Conservation (phyloP, 352 stramenopile genomes). For the Hyaloperonospora brassicae region DNA sequence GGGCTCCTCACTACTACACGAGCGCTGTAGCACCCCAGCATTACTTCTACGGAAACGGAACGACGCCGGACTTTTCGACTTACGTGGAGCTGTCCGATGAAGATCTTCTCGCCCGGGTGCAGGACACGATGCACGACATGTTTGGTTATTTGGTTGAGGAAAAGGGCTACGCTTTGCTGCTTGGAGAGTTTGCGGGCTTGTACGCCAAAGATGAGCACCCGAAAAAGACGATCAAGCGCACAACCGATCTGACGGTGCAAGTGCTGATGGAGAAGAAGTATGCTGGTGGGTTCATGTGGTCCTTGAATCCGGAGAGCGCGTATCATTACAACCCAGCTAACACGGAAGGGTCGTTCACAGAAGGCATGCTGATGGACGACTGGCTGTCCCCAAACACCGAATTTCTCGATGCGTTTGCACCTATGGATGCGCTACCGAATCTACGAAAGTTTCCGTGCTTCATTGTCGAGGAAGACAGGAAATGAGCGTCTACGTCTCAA, state of each 20-base stretch:
- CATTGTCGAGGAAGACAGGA: constrained; percentile 11
- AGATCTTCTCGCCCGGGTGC: constrained; percentile 33
- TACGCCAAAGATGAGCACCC: constrained; percentile 49
- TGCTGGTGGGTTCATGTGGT: constrained; percentile 69
- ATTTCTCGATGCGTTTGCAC: constrained; percentile 52
- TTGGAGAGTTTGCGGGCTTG: constrained; percentile 59
- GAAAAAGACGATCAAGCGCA: constrained; percentile 44
- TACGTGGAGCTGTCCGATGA: constrained; percentile 60
- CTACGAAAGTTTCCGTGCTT: constrained; percentile 65
- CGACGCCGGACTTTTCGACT: constrained; percentile 35
- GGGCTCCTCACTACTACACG: constrained; percentile 78
- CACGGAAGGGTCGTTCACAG: constrained; percentile 46
- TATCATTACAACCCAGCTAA: constrained; percentile 66
- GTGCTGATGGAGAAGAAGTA: constrained; percentile 44
- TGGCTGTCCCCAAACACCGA: constrained; percentile 58
- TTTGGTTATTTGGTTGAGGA: constrained; percentile 63
- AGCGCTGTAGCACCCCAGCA: constrained; percentile 57
- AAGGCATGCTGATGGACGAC: constrained; percentile 59
- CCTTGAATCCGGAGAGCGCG: constrained; percentile 56
- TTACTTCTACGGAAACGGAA: constrained; percentile 70
- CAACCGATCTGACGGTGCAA: constrained; percentile 54
- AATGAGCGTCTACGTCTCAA: no score
- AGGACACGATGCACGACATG: constrained; percentile 67
- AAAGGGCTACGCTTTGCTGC: constrained; percentile 40
- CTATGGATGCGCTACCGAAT: constrained; percentile 60